A percentile compares a stretch with the other conserved stretches of the same genome.
Conservation (phyloP, 2,329 filamentous ascomycete genomes). For the Fusarium tricinctum region DNA sequence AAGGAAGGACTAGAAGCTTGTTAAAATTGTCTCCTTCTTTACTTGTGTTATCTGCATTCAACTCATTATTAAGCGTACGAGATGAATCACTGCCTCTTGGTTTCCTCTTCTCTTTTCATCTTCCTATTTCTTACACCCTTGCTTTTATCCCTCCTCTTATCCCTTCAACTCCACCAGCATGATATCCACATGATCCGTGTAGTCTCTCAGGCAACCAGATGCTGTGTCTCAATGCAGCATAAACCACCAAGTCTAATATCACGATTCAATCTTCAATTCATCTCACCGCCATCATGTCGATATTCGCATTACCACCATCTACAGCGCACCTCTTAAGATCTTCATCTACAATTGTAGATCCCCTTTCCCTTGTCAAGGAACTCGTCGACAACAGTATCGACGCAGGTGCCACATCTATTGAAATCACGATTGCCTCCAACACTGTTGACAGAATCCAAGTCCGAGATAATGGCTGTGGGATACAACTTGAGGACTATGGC, state of each 20-base stretch:
- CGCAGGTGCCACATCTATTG: constrained; percentile 75
- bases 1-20: constrained; percentile 21
- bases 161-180: constrained; percentile 37
- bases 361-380: constrained; percentile 78
- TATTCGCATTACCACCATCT: constrained; percentile 63
- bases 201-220: constrained; percentile 46
- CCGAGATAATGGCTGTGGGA: constrained; percentile 80
- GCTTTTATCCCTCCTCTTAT: constrained; percentile 25
- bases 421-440: constrained; percentile 74
- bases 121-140: constrained; percentile 3
- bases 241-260: constrained; percentile 26
- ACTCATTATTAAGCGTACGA: constrained; percentile 15
- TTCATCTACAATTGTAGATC: constrained; percentile 69
- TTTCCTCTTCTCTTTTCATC: constrained; percentile 5
- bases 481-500: constrained; percentile 72
- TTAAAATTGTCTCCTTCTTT: constrained; percentile 21
- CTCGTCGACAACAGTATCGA: constrained; percentile 84
- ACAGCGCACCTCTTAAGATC: constrained; percentile 72
- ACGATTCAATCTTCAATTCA: constrained; percentile 26
- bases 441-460: constrained; percentile 78
- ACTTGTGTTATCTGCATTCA: not conserved
- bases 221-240: constrained; percentile 39
- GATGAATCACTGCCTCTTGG: constrained; percentile 4
- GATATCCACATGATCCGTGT: constrained; percentile 47
- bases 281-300: constrained; percentile 58